Conservation (phyloP, 306 rosid genomes). For the Ormosia emarginata region DNA sequence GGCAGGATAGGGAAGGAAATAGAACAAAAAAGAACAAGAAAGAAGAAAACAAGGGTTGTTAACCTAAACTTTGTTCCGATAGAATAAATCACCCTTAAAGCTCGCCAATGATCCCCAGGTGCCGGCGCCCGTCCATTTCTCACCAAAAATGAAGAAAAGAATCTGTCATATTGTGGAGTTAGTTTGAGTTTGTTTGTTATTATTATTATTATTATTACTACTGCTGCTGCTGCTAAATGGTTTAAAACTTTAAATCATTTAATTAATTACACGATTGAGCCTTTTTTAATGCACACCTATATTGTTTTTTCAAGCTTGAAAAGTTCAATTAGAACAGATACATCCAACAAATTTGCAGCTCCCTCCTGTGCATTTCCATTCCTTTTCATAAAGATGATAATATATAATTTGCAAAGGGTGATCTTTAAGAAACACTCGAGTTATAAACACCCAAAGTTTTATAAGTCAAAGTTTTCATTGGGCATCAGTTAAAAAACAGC, state of each 20-base stretch:
- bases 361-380: no score
- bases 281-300: neutral
- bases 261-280: neutral
- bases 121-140: neutral
- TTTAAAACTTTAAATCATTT: neutral
- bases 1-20: conserved; percentile 30
- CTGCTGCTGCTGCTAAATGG: no score
- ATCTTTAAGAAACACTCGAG: no score
- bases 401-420: no score
- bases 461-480: no score
- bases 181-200: neutral
- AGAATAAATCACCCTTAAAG: neutral
- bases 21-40: neutral
- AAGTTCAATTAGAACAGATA: no score
- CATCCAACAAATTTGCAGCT: no score
- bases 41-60: conserved; percentile 15
- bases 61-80: conserved; percentile 11
- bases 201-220: no score
- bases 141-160: neutral
- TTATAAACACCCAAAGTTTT: no score
- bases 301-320: no score
- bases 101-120: neutral
- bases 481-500: neutral
- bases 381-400: no score
- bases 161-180: neutral